Evolutionary conservation across 2,329 filamentous ascomycete species (phyloP), one percentile per base, ranked within the genome.

Genomic region (Coleophoma cylindrospora): DNA sequence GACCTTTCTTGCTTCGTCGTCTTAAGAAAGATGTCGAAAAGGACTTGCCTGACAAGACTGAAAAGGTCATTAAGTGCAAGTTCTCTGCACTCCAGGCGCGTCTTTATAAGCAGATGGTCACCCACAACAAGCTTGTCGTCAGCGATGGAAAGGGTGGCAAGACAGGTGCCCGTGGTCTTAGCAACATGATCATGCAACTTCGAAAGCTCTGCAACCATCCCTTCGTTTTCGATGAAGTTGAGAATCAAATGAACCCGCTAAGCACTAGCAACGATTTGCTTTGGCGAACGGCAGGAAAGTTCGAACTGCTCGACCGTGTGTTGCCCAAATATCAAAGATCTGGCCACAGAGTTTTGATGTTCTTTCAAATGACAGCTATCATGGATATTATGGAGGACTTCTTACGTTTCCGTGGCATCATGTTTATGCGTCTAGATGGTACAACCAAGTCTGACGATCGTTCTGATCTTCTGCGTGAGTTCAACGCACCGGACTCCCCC

Each of bases 381-480:
- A 99, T 99, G 94, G 96, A 99, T 71, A 99, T 99, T 64, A 97
- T 99, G 94, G 94, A 99, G 62, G 94, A 99, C 67, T 99, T 95
- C 68, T 72, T 99, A 55, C 86, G 92, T 3, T 86, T 90, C 64
- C 82, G 89, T 57, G 87, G 86, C 43, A 77, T 96, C 59, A 79
- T 87, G 63, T 99, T 95, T 66, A 78, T 99, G 58, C 91, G 94
- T 66, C 77, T 99, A 52, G 94, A 99, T 64, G 94, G 94, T 74
- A 94, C 91, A 1, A 99, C 94, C 43, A 99, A 99, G 68, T 91
- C 94, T 1, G 94, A 99, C 64, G 94, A 99, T 70, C 89, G 94
- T 58, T 96, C 91, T 1, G 91, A 96, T 47, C 77, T 99, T 50
- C 74, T 99, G 52, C 87, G 81, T 62, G 77, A 88, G 40, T 99